phyloP scores from a whole-genome alignment of 2,329 filamentous ascomycete genomes.

The Clarireedia monteithiana region DNA sequence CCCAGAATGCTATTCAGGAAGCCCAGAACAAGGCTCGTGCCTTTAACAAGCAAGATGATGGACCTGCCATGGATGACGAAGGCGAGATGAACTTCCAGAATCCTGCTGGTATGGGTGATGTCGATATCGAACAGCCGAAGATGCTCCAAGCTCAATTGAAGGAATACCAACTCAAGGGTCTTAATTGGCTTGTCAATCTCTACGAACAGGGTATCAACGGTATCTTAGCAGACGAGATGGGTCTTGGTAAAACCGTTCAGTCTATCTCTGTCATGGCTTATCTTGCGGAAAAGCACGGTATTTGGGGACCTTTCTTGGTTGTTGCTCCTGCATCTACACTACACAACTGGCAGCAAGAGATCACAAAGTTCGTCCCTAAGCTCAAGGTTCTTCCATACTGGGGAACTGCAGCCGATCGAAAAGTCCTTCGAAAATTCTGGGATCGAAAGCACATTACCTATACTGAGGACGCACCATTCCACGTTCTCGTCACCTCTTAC shows the following conservation, averaged over 20 bases:
- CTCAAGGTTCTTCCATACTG: constrained; percentile 97
- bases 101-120: constrained; percentile 86
- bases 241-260: constrained; percentile 97
- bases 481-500: constrained; percentile 94
- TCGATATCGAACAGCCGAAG: constrained; percentile 90
- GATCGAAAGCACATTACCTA: constrained; percentile 97
- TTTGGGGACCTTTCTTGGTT: constrained; percentile 96
- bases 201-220: constrained; percentile 99
- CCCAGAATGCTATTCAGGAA: constrained; percentile 90
- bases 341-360: constrained; percentile 99
- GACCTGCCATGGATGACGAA: constrained; percentile 73
- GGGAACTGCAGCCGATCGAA: constrained; percentile 89
- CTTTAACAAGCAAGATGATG: constrained; percentile 69
- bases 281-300: constrained; percentile 91
- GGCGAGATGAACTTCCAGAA: constrained; percentile 99
- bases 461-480: constrained; percentile 85
- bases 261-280: constrained; percentile 99
- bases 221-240: constrained; percentile 98
- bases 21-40: constrained; percentile 87
- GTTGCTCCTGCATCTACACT: constrained; percentile 93
- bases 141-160: constrained; percentile 91
- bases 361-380: constrained; percentile 85
- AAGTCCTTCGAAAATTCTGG: constrained; percentile 97
- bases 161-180: constrained; percentile 97
- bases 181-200: constrained; percentile 98